Percentiles rank a stretch among this genome's conserved stretches.
These are phyloP conservation scores for Eutypella sp. DNA, from an alignment of 2,329 filamentous ascomycete species.

Conservation along the genomic window DNA sequence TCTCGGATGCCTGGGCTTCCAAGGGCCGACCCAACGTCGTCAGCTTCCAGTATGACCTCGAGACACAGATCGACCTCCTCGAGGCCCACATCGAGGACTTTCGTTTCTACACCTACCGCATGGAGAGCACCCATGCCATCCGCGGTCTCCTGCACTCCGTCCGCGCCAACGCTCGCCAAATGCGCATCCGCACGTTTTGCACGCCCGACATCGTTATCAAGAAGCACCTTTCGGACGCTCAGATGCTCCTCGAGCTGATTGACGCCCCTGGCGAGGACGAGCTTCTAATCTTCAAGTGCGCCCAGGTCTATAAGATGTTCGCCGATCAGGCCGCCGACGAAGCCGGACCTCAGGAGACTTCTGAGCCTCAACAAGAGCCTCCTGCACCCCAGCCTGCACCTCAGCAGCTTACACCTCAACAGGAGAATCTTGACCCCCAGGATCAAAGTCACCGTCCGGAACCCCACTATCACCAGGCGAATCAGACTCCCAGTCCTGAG, in stretches of 20 bases:
- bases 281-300: background rate
- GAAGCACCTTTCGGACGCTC: background rate
- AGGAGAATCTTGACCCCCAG: too few relatives aligned
- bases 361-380: too few relatives aligned
- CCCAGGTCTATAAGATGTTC: background rate
- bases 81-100: slow-evolving; percentile 40
- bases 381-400: too few relatives aligned
- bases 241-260: background rate
- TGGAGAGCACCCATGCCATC: slow-evolving; percentile 38
- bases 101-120: slow-evolving; percentile 46
- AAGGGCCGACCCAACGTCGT: slow-evolving; percentile 51
- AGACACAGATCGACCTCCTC: slow-evolving; percentile 55
- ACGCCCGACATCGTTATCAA: background rate
- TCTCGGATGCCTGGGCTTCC: slow-evolving; percentile 47
- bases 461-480: too few relatives aligned
- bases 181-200: slow-evolving; percentile 45
- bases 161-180: slow-evolving; percentile 46
- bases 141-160: slow-evolving; percentile 41
- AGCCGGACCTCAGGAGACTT: too few relatives aligned
- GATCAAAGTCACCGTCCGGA: too few relatives aligned
- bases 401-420: too few relatives aligned
- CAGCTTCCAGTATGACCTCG: slow-evolving; percentile 54
- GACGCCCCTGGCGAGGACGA: background rate
- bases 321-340: too few relatives aligned
- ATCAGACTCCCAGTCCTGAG: too few relatives aligned